Conservation (phyloP, 2,329 filamentous ascomycete genomes). For the Nemania sp. region DNA sequence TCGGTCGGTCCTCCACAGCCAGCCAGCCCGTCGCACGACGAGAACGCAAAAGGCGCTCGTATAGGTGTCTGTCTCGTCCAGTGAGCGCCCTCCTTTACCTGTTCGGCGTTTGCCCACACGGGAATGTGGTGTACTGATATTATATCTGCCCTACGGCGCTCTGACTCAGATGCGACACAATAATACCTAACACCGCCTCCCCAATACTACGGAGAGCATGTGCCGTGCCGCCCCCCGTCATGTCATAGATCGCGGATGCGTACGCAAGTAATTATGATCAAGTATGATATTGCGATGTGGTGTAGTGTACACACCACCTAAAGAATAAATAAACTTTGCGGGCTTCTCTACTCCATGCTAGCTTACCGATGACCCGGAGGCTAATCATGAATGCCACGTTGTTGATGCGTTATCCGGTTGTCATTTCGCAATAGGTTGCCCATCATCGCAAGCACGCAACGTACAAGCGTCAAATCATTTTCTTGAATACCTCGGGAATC, state of each 20-base stretch:
- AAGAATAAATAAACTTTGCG: too few species aligned
- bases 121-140: constrained; percentile 12
- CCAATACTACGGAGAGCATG: constrained; percentile 8
- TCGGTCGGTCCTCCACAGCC: constrained; percentile 29
- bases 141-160: constrained; percentile 27
- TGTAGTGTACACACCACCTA: too few species aligned
- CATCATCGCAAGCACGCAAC: neutral
- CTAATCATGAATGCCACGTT: constrained; percentile 24
- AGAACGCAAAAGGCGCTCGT: constrained; percentile 29
- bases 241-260: constrained; percentile 19
- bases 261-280: constrained; percentile 17
- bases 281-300: constrained; percentile 9
- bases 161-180: constrained; percentile 37
- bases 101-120: constrained; percentile 33
- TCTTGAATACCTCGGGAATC: neutral
- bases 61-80: constrained; percentile 29
- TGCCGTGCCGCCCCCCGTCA: constrained; percentile 16
- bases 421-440: constrained; percentile 17
- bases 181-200: constrained; percentile 26
- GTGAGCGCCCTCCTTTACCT: constrained; percentile 16
- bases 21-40: constrained; percentile 32
- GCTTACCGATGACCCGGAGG: constrained; percentile 14
- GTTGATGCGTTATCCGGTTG: constrained; percentile 16
- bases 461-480: neutral
- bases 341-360: neutral